phyloP scores from a whole-genome alignment of 331 rosid species.

The Rhamnella rubrinervis region DNA sequence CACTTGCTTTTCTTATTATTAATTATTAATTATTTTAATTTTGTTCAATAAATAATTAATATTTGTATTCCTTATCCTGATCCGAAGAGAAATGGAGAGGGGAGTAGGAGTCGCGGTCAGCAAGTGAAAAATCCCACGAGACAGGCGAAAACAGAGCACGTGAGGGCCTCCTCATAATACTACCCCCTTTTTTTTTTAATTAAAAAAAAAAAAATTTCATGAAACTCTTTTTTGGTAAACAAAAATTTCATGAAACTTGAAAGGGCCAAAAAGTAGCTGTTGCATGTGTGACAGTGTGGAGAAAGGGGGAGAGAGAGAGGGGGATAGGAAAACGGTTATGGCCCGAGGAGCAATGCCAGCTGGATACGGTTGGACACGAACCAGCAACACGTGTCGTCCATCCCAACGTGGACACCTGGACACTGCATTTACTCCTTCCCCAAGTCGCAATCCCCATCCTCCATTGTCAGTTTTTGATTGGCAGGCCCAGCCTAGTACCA shows the following conservation, averaged over 20 bases:
- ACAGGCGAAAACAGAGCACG: constrained; percentile 16
- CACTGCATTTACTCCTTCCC: constrained; percentile 8
- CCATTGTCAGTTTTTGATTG: background rate
- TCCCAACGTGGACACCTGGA: constrained; percentile 19
- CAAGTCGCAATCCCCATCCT: background rate
- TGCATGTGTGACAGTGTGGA: too few relatives aligned
- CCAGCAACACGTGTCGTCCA: constrained; percentile 22
- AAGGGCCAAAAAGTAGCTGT: background rate
- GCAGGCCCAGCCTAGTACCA: too few relatives aligned
- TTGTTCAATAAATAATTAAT: too few relatives aligned
- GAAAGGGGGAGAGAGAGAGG: too few relatives aligned
- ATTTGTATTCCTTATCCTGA: too few relatives aligned
- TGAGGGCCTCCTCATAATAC: constrained; percentile 2
- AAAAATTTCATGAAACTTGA: background rate
- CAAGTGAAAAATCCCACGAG: background rate
- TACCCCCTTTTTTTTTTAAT: too few relatives aligned
- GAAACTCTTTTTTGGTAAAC: too few relatives aligned
- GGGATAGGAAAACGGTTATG: constrained; percentile 13
- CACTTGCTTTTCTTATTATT: too few relatives aligned
- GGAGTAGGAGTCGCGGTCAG: background rate
- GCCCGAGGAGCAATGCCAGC: constrained; percentile 30
- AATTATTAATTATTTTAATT: too few relatives aligned
- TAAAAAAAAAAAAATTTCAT: too few relatives aligned
- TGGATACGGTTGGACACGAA: constrained; percentile 22
- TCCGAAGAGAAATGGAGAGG: too few relatives aligned